These are phyloP conservation scores for Phylloporus gajari DNA, from an alignment of 1,284 basidiomycete genomes.

Conservation along the genomic window DNA sequence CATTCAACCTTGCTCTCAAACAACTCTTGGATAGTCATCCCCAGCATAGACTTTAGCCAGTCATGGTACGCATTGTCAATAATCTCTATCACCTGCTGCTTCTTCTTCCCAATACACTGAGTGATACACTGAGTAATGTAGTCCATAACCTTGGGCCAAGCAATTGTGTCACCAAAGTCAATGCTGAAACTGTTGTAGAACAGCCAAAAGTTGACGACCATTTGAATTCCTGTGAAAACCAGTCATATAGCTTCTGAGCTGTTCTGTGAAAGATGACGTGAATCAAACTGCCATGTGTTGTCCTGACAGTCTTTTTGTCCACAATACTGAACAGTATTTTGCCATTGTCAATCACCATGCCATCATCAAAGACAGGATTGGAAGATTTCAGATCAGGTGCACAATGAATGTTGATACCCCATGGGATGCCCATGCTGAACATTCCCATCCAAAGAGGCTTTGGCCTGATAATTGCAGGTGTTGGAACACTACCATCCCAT, in stretches of 20 bases:
- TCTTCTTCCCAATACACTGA: conserved; percentile 81
- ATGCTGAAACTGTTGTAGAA: conserved; percentile 99
- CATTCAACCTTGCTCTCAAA: conserved; percentile 92
- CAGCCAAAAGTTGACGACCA: conserved; percentile 98
- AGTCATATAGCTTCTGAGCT: conserved; percentile 93
- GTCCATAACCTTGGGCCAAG: conserved; percentile 88
- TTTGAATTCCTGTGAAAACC: conserved; percentile 94
- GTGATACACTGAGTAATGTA: conserved; percentile 90
- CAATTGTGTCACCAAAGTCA: conserved; percentile 98
- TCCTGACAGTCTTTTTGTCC: conserved; percentile 98
- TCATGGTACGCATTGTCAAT: conserved; percentile 79
- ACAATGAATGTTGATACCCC: conserved; percentile 93
- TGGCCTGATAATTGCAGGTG: conserved; percentile 95
- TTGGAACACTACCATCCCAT: conserved; percentile 95
- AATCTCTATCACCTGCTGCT: conserved; percentile 72
- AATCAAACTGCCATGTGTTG: conserved; percentile 92
- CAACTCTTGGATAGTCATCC: conserved; percentile 99
- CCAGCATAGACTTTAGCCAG: conserved; percentile 86
- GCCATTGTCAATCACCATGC: conserved; percentile 97
- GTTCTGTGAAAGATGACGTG: conserved; percentile 98
- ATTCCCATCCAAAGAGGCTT: conserved; percentile 98
- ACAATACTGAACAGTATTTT: conserved; percentile 96
- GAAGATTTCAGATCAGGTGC: conserved; percentile 83
- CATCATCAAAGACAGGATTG: conserved; percentile 90
- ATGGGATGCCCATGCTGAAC: conserved; percentile 91